Evolutionary conservation across 129 eudicot genomes (phyloP).

Genomic region (Ambrosia artemisiifolia): DNA sequence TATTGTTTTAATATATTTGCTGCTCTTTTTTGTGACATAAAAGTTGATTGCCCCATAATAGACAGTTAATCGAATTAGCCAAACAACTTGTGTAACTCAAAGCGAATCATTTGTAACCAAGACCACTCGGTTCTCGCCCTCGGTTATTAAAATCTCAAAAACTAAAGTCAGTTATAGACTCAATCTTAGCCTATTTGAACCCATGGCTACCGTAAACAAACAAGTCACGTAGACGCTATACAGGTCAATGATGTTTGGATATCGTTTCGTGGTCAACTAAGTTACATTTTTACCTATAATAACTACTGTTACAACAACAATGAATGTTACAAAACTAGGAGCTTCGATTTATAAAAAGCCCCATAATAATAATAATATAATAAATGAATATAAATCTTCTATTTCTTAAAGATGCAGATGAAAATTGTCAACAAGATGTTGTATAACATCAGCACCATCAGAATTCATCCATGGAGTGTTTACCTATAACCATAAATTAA

Average conservation of each 20-base stretch:
- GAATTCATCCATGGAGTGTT: slow-evolving; percentile 64
- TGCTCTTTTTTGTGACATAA: no score
- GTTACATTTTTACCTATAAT: neutral
- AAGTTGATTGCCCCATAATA: no score
- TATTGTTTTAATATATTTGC: no score
- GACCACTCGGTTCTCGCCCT: no score
- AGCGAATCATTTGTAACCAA: no score
- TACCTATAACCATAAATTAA: slow-evolving; percentile 42
- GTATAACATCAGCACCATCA: slow-evolving; percentile 75
- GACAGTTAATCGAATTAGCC: no score
- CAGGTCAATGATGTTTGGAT: neutral
- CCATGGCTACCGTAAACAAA: neutral
- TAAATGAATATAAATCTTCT: neutral
- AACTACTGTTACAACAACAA: neutral
- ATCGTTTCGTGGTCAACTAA: neutral
- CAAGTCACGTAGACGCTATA: neutral
- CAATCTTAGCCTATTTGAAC: neutral
- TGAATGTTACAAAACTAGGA: neutral
- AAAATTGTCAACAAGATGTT: slow-evolving; percentile 81
- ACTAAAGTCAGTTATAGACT: no score
- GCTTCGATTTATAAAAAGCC: neutral
- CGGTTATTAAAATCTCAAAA: no score
- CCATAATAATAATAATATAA: neutral
- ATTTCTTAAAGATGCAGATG: slow-evolving; percentile 17
- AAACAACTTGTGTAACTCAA: no score